A percentile compares a stretch with the other conserved stretches of the same genome.
Conservation (phyloP, 2,329 filamentous ascomycete species). For the Juglanconis juglandina region DNA sequence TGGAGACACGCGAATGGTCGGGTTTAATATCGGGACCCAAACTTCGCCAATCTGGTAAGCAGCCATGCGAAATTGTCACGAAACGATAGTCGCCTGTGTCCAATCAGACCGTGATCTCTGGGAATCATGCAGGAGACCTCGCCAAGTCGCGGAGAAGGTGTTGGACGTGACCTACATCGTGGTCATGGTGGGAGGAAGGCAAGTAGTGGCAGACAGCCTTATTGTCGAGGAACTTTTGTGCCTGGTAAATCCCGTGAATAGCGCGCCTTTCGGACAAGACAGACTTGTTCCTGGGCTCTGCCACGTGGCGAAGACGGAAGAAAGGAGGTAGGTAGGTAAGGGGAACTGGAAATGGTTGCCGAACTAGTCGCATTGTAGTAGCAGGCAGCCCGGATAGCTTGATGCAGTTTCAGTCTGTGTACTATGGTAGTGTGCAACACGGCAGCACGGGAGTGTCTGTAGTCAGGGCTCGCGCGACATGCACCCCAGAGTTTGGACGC, state of each 20-base stretch:
- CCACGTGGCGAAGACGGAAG: conserved; percentile 12
- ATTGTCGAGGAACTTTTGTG: too few relatives aligned
- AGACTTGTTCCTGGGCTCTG: not conserved
- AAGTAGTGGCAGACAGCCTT: too few relatives aligned
- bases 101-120: not conserved
- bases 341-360: not conserved
- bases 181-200: not conserved
- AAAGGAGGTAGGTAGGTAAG: not conserved
- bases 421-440: not conserved
- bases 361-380: not conserved
- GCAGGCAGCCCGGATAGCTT: not conserved
- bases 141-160: not conserved
- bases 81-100: not conserved
- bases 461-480: not conserved
- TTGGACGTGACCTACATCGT: not conserved
- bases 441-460: not conserved
- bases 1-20: conserved; percentile 3
- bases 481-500: not conserved
- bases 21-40: conserved; percentile 12
- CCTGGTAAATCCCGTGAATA: not conserved
- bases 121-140: not conserved
- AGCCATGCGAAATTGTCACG: not conserved
- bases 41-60: not conserved
- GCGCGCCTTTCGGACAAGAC: not conserved
- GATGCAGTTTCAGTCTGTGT: too few relatives aligned